A percentile compares a stretch with the other conserved stretches of the same genome.
phyloP scores from a whole-genome alignment of 306 rosid species.

The Castanopsis chinensis region DNA sequence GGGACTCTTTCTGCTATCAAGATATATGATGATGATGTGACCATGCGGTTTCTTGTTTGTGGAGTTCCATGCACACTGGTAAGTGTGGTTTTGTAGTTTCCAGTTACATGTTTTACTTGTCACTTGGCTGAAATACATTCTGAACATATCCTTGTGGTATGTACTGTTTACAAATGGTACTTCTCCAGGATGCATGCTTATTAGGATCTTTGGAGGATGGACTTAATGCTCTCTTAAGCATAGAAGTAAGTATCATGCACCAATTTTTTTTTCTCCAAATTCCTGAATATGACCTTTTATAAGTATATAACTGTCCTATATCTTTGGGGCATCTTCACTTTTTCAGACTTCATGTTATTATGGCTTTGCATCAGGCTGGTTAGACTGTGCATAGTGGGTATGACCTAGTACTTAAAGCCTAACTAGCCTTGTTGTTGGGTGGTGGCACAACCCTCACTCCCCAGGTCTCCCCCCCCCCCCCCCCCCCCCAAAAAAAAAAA shows the following conservation, averaged over 20 bases:
- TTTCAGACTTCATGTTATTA: no score
- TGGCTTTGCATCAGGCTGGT: no score
- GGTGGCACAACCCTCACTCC: no score
- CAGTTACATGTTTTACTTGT: no score
- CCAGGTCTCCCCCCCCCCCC: no score
- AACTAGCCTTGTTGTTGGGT: no score
- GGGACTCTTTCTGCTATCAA: conserved; percentile 77
- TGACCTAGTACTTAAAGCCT: no score
- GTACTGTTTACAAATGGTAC: conserved; percentile 12
- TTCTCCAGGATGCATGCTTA: conserved; percentile 67
- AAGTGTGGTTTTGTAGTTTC: neutral
- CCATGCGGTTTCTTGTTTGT: conserved; percentile 80
- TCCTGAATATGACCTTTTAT: no score
- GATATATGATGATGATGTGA: conserved; percentile 85
- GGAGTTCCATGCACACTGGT: conserved; percentile 70
- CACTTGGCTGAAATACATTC: conserved; percentile 12
- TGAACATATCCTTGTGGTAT: conserved; percentile 5
- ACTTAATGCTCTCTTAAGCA: conserved; percentile 75
- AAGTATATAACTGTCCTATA: neutral
- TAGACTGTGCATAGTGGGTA: no score
- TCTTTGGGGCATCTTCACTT: no score
- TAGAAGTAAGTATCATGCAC: conserved; percentile 61
- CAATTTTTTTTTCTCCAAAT: neutral
- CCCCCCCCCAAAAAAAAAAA: no score
- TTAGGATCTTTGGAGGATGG: conserved; percentile 93